These are phyloP conservation scores for Amanita subjunquillea DNA, from an alignment of 768 basidiomycete species.

Conservation along the genomic window DNA sequence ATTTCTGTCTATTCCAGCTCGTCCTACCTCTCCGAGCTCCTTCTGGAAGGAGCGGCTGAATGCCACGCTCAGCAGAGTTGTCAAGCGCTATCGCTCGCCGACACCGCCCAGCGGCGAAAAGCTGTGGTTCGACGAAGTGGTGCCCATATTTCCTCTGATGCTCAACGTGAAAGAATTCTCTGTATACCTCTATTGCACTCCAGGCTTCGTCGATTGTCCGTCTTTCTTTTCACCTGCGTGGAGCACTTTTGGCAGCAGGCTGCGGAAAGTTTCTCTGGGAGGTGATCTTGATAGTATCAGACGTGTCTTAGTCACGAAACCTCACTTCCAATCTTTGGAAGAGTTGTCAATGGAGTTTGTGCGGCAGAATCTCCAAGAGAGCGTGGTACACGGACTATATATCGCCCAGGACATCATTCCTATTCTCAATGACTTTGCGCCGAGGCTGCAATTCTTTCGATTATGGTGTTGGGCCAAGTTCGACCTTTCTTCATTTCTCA, in stretches of 20 bases:
- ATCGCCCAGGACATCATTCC: conserved; percentile 25
- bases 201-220: conserved; percentile 18
- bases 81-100: conserved; percentile 9
- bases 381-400: neutral
- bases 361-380: conserved; percentile 16
- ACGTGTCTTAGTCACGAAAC: conserved; percentile 21
- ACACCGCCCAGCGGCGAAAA: conserved; percentile 6
- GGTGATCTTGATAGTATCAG: conserved; percentile 26
- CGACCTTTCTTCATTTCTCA: conserved; percentile 27
- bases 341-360: conserved; percentile 30
- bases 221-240: conserved; percentile 27
- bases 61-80: conserved; percentile 6
- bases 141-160: conserved; percentile 20
- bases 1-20: neutral
- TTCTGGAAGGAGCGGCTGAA: neutral
- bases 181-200: conserved; percentile 30
- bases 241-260: conserved; percentile 25
- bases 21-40: neutral
- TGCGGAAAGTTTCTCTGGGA: conserved; percentile 24
- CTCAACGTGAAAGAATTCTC: conserved; percentile 22
- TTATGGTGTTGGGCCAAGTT: conserved; percentile 30
- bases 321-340: conserved; percentile 19
- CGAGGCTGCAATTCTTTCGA: conserved; percentile 22
- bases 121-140: conserved; percentile 15
- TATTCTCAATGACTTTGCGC: conserved; percentile 26